phyloP scores from a whole-genome alignment of 1,284 basidiomycete genomes.

The Apiotrichum akiyoshidainum region DNA sequence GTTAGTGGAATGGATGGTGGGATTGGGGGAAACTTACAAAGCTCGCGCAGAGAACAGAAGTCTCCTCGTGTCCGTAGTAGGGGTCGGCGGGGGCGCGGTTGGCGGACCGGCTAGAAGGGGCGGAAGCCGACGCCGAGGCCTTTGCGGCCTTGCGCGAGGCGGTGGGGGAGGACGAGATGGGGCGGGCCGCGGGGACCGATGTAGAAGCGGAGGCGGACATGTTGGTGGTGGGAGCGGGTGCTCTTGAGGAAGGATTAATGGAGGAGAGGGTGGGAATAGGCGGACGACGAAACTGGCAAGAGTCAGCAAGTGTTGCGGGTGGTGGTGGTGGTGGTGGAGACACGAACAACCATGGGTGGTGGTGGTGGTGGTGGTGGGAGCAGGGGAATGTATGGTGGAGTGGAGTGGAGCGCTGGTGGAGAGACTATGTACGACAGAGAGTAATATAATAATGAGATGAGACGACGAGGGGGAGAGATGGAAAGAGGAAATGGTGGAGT shows the following conservation, averaged over 20 bases:
- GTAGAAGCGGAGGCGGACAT: slow-evolving; percentile 20
- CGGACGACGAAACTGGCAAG: neutral
- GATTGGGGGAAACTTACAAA: slow-evolving; percentile 64
- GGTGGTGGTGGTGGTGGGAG: neutral
- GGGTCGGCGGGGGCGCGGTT: slow-evolving; percentile 55
- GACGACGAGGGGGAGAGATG: neutral
- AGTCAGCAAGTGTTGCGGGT: neutral
- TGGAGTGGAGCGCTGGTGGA: neutral
- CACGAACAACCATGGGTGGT: slow-evolving; percentile 3
- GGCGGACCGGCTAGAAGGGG: slow-evolving; percentile 35
- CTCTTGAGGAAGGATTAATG: neutral
- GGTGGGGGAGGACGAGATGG: slow-evolving; percentile 41
- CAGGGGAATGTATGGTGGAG: neutral
- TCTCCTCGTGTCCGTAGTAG: slow-evolving; percentile 74
- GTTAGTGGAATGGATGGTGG: neutral
- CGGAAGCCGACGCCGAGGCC: slow-evolving; percentile 41
- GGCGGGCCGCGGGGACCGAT: slow-evolving; percentile 35
- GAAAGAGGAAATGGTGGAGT: too few relatives aligned
- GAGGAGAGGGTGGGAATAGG: neutral
- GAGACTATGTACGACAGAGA: neutral
- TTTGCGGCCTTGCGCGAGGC: slow-evolving; percentile 45
- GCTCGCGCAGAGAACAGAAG: slow-evolving; percentile 62
- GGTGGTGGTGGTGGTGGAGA: neutral
- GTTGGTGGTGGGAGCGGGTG: neutral
- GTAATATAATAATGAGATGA: neutral